A percentile compares a stretch with the other conserved stretches of the same genome.
Evolutionary conservation across 2,329 filamentous ascomycete species (phyloP).

Genomic region (Scedosporium dehoogii): DNA sequence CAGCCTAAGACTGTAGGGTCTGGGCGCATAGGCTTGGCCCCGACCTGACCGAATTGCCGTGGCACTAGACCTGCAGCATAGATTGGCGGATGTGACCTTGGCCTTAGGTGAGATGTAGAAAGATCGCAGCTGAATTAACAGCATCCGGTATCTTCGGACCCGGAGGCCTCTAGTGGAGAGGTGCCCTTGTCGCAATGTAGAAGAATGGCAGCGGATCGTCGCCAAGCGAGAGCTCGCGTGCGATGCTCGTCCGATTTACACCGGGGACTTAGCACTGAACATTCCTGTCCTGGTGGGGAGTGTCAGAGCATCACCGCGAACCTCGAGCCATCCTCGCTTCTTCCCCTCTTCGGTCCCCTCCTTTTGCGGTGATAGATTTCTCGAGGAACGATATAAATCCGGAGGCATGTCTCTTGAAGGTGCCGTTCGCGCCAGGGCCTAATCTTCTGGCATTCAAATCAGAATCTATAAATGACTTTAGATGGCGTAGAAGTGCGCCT

Average conservation of each 20-base stretch:
- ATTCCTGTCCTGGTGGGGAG: too few species aligned
- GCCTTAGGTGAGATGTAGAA: neutral
- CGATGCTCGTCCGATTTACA: neutral
- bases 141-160: neutral
- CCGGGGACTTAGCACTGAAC: too few species aligned
- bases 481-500: too few species aligned
- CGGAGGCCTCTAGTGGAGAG: neutral
- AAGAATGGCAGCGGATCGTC: neutral
- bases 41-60: neutral
- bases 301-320: too few species aligned
- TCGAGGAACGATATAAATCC: too few species aligned
- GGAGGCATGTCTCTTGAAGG: too few species aligned
- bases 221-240: neutral
- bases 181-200: neutral
- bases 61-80: neutral
- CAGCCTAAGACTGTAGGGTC: neutral
- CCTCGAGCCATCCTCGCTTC: too few species aligned
- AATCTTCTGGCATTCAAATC: too few species aligned
- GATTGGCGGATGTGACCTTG: neutral
- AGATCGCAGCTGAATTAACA: neutral
- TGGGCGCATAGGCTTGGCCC: neutral
- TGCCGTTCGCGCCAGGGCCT: too few species aligned
- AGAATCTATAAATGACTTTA: too few species aligned
- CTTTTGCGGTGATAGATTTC: too few species aligned
- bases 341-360: too few species aligned